Conservation (phyloP, 768 basidiomycete species). For the Tylopilus plumbeoviolaceoides region DNA sequence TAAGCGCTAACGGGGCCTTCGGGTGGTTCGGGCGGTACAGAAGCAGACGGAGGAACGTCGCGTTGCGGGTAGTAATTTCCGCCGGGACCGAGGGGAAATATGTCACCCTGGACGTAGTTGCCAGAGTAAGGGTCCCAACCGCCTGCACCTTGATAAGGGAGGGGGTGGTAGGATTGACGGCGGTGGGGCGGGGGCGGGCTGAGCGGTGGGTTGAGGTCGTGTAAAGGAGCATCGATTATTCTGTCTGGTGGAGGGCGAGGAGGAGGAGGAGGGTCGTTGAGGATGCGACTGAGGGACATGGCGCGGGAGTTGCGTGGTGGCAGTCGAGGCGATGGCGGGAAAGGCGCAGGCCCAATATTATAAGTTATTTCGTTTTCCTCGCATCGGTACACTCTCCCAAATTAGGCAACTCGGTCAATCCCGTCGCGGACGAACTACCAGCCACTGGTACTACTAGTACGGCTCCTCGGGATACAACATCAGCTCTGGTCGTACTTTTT, state of each 20-base stretch:
- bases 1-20: conserved; percentile 22
- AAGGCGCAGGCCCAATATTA: conserved; percentile 17
- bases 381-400: conserved; percentile 31
- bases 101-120: conserved; percentile 36
- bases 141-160: conserved; percentile 35
- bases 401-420: conserved; percentile 26
- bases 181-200: conserved; percentile 30
- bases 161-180: conserved; percentile 36
- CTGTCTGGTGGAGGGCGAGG: conserved; percentile 22
- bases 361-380: conserved; percentile 30
- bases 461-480: conserved; percentile 75
- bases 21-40: conserved; percentile 17
- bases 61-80: conserved; percentile 35
- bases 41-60: conserved; percentile 12
- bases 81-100: conserved; percentile 35
- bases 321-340: conserved; percentile 30
- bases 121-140: conserved; percentile 38
- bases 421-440: conserved; percentile 3
- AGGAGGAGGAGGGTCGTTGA: conserved; percentile 67
- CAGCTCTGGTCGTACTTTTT: conserved; percentile 87
- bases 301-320: conserved; percentile 8
- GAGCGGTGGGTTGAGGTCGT: conserved; percentile 9
- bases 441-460: conserved; percentile 13
- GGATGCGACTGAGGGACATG: conserved; percentile 79
- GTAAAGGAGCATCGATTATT: conserved; percentile 19